Conservation (phyloP, 495 filamentous ascomycete genomes). For the Pyrenopolyporus hunteri region DNA sequence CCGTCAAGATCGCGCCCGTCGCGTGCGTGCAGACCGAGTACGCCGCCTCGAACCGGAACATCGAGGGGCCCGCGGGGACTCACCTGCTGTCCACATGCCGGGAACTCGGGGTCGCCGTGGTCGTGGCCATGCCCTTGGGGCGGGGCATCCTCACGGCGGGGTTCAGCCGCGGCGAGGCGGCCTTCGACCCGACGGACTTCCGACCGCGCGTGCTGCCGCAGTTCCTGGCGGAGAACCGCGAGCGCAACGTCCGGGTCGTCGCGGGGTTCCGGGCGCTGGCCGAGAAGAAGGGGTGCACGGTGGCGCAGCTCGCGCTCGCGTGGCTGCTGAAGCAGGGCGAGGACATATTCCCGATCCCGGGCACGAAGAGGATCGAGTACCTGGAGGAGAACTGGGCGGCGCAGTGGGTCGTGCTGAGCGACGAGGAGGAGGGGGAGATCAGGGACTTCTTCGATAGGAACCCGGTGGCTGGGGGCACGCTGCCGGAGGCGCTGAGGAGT, state of each 20-base stretch:
- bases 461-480: conserved; percentile 42
- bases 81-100: conserved; percentile 60
- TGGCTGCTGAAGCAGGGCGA: conserved; percentile 61
- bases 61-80: conserved; percentile 54
- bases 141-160: conserved; percentile 50
- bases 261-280: conserved; percentile 51
- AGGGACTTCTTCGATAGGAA: conserved; percentile 48
- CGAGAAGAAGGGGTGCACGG: conserved; percentile 52
- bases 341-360: conserved; percentile 64
- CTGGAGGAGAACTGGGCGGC: conserved; percentile 64
- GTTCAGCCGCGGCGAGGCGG: conserved; percentile 11
- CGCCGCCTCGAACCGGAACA: conserved; percentile 62
- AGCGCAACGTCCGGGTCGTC: conserved; percentile 53
- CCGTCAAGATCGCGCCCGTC: conserved; percentile 52
- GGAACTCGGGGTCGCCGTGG: conserved; percentile 65
- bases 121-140: conserved; percentile 54
- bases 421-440: conserved; percentile 57
- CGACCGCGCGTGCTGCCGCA: conserved; percentile 49
- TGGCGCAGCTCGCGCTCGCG: conserved; percentile 55
- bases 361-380: conserved; percentile 60
- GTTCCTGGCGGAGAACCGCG: conserved; percentile 57
- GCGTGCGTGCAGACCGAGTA: conserved; percentile 69
- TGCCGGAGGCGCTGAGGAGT: conserved; percentile 5
- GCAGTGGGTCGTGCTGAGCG: conserved; percentile 51
- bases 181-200: conserved; percentile 41